A percentile compares a stretch with the other conserved stretches of the same genome.
Conservation (phyloP, 306 rosid genomes). For the Fragaria nilgerrensis region DNA sequence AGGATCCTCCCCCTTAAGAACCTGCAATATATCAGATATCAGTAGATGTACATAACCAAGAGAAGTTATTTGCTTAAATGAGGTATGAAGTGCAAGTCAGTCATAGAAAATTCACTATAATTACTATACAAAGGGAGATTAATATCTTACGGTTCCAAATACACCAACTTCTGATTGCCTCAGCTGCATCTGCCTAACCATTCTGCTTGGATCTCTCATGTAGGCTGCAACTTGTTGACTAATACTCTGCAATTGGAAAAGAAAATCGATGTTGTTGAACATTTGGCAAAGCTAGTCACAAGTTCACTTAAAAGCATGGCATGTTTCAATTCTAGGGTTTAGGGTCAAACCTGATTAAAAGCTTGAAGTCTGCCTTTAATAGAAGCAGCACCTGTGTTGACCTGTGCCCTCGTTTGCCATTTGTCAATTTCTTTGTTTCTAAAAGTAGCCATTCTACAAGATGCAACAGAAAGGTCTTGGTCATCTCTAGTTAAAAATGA, state of each 20-base stretch:
- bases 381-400: constrained; percentile 88
- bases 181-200: constrained; percentile 80
- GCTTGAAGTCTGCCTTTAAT: constrained; percentile 76
- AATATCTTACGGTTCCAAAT: constrained; percentile 66
- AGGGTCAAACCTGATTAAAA: constrained; percentile 73
- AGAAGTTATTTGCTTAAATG: neutral
- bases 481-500: neutral
- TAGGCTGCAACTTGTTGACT: constrained; percentile 77
- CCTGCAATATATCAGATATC: constrained; percentile 43
- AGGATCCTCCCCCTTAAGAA: constrained; percentile 29
- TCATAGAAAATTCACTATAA: neutral
- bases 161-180: constrained; percentile 51
- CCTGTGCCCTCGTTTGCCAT: constrained; percentile 92
- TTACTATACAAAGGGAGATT: neutral
- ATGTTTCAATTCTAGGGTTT: constrained; percentile 23
- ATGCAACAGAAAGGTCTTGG: constrained; percentile 32
- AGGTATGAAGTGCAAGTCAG: neutral
- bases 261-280: neutral
- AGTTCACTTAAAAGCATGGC: constrained; percentile 13
- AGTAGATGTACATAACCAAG: constrained; percentile 14
- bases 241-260: constrained; percentile 51
- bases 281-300: constrained; percentile 4
- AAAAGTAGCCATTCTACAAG: constrained; percentile 65
- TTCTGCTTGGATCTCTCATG: constrained; percentile 94
- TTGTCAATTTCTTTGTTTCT: constrained; percentile 79